Evolutionary conservation across 148 eudicot species (phyloP).

Genomic region (Chenopodium album): DNA sequence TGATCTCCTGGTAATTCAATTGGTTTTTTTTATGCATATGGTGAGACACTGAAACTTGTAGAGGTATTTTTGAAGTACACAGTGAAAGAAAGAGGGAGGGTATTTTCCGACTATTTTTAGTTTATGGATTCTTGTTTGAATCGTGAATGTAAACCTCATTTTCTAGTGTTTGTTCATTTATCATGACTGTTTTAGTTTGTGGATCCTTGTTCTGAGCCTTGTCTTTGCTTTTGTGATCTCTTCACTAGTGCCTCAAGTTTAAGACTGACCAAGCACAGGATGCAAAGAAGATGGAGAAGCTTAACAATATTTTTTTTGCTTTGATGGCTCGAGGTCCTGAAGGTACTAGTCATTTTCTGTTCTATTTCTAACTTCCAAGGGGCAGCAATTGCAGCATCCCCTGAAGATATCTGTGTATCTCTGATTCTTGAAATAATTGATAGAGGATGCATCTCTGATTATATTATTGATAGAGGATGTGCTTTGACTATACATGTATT

Average conservation of each 20-base stretch:
- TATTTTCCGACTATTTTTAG: too few species aligned
- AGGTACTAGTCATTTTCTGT: slow-evolving; percentile 37
- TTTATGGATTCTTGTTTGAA: not conserved
- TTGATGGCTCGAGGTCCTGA: slow-evolving; percentile 97
- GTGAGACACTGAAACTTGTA: not conserved
- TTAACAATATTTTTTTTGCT: slow-evolving; percentile 80
- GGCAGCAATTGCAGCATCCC: not conserved
- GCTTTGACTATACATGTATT: not conserved
- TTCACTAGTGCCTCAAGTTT: slow-evolving; percentile 73
- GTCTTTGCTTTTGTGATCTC: not conserved
- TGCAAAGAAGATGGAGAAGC: slow-evolving; percentile 96
- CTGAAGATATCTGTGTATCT: not conserved
- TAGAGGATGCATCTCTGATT: too few species aligned
- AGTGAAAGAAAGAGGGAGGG: not conserved
- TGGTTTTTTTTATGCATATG: not conserved
- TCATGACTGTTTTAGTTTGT: not conserved
- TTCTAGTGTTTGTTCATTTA: not conserved
- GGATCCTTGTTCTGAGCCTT: slow-evolving; percentile 3
- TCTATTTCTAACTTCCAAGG: not conserved
- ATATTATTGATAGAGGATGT: too few species aligned
- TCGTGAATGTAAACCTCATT: not conserved
- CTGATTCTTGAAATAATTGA: too few species aligned
- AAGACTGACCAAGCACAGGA: slow-evolving; percentile 95
- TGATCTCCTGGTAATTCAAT: not conserved
- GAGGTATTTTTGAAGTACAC: not conserved